Base-by-base conservation (phyloP, 140 eudicot species). In the Artemisia princeps region DNA sequence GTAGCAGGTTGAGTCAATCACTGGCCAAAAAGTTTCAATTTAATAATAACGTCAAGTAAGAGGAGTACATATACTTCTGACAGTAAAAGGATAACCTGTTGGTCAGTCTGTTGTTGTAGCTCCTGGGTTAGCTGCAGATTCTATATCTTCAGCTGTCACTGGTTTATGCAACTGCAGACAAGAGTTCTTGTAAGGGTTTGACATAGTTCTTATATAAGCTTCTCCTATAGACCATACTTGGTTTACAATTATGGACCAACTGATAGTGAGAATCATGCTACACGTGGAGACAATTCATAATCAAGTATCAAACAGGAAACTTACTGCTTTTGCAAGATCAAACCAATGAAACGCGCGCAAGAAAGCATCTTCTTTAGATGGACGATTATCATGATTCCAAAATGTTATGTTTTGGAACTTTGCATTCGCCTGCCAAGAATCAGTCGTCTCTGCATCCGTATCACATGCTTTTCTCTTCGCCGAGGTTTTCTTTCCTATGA, bases 361-460 rank as follows among this genome's bases (percentile, higher is more conserved):
- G 76, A 76, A 92, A 51, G 95, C 77, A 75, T 91, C 95, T 67
- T 92, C 95, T 71, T 88, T 80, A n/a, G 96, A 92, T 7, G 98
- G 98, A 72, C 82, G 81, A 65, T 58, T 78, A 42, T 92, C 98
- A 74, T 92, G 96, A 76, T 92, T 92, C 98, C 98, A 92, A 0
- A 83, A 55, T 6, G 95, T 85, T 59, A 92, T 58, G 58, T 81
- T 74, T 64, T 83, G 75, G 65, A 82, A 88, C 69, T 83, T 82
- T 23, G 96, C 96, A 19, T 74, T 76, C 64, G 53, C 63, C 86
- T 85, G 71, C 98, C 98, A 92, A 59, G 69, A 65, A 53, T 76
- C 70, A 13, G 81, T 58, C 58, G 24, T 53, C 30, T 19, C 74
- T 24, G 52, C 84, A 45, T 78, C 55, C 40, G 9, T 49, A n/a